Evolutionary conservation across 805 yeast species (phyloP), one percentile per base, ranked within the genome.

Genomic region (Candida anglica): DNA sequence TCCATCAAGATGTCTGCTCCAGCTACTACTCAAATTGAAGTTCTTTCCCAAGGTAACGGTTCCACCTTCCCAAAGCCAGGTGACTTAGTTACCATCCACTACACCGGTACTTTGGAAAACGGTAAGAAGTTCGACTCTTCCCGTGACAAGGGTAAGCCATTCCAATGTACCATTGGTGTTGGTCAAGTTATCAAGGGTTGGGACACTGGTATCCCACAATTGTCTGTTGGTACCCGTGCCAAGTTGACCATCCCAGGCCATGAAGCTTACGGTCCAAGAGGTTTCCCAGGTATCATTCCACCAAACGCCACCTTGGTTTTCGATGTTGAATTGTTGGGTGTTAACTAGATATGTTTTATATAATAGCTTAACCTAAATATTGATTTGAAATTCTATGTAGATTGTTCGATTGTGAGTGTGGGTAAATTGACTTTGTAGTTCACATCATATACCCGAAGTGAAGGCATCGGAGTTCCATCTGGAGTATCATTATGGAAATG

Each of bases 111-210:
- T 38, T 75, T 91, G 57, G 95, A 86, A 65, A 85, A 86, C 64
- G 98, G 98, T 53, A 87, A 86, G 72, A 86, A 86, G 69, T 91
- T 91, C 59, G 98, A 91, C 65, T 86, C 96, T 34, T 88, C 97
- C 37, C 76, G 88, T 51, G 95, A 87, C 73, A 82, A 97, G 69
- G 93, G 93, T 56, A 79, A 83, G 63, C 96, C 98, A 47, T 91
- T 91, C 81, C 91, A 86, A 63, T 84, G 95, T 63, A 68, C 71
- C 66, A 86, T 91, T 58, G 97, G 98, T 63, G 95, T 86, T 47
- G 96, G 97, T 46, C 95, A 84, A 69, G 97, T 91, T 48, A 91
- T 91, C 69, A 79, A 79, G 58, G 98, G 97, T 47, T 91, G 97
- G 97, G 97, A 89, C 56, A 85, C 79, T 54, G 95, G 89, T 42